phyloP scores from a whole-genome alignment of 176 grass and related monocot genomes.

The Aegilops tauschii region DNA sequence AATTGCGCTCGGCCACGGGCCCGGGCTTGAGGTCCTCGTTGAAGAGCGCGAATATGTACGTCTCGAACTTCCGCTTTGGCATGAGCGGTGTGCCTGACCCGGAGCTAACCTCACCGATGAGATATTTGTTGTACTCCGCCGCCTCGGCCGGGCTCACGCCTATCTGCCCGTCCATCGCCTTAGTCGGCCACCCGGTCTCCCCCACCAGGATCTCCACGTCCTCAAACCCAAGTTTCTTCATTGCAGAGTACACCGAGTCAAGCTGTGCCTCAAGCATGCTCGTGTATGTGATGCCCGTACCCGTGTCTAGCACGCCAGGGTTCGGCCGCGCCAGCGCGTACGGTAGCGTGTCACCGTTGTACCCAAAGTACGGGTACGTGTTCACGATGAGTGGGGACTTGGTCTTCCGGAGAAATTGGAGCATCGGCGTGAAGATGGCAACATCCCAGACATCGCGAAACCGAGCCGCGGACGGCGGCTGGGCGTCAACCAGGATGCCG shows the following conservation, averaged over 20 bases:
- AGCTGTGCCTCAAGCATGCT: slow-evolving; percentile 89
- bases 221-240: slow-evolving; percentile 67
- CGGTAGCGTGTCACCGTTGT: slow-evolving; percentile 59
- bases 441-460: slow-evolving; percentile 60
- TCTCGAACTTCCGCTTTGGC: slow-evolving; percentile 81
- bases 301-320: slow-evolving; percentile 49
- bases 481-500: slow-evolving; percentile 52
- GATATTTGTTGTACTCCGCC: slow-evolving; percentile 51
- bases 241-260: slow-evolving; percentile 84
- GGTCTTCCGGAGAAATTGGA: slow-evolving; percentile 58
- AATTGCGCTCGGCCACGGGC: slow-evolving; percentile 85
- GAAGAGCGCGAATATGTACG: slow-evolving; percentile 81
- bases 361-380: slow-evolving; percentile 93
- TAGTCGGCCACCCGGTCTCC: slow-evolving; percentile 90
- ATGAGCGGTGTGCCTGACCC: slow-evolving; percentile 73
- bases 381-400: slow-evolving; percentile 72
- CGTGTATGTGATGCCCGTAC: slow-evolving; percentile 70
- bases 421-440: slow-evolving; percentile 77
- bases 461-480: slow-evolving; percentile 56
- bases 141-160: slow-evolving; percentile 63
- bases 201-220: slow-evolving; percentile 80
- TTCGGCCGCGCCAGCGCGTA: slow-evolving; percentile 72
- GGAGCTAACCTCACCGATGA: slow-evolving; percentile 44
- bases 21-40: slow-evolving; percentile 86
- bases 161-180: slow-evolving; percentile 58